Base-by-base conservation (phyloP, 1,139 yeast genomes). In the Suhomyces kunorum region DNA sequence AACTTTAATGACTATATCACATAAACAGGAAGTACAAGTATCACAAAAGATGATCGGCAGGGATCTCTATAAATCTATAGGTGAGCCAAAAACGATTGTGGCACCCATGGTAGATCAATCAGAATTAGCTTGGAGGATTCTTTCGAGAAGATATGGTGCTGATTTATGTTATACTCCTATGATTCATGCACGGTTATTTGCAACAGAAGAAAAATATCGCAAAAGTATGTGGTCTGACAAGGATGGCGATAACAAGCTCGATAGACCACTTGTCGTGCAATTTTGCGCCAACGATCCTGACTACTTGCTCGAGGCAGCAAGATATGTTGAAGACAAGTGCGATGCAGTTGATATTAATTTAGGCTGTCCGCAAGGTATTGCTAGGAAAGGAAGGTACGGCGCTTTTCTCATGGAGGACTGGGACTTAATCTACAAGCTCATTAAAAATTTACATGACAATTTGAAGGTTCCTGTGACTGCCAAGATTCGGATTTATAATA, bases 101-200 rank as follows among this genome's bases (percentile, higher is more conserved):
- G 98, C 98, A 1, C 99, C 99, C 1, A 92, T 94, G 98, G 99
- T 94, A 9, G 98, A 94, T 61, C 98, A 89, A 52, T 82, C 92
- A 3, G 98, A 94, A 56, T 73, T 92, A 22, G 98, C 96, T 1
- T 94, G 98, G 98, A 76, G 99, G 51, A 76, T 88, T 13, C 66
- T 94, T 14, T 87, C 96, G 2, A 74, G 98, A 45, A 73, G 78
- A 48, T 84, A 90, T 56, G 99, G 98, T 1, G 98, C 98, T 0
- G 87, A 90, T 5, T 68, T 94, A 29, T 88, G 97, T 55, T 94
- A 90, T 55, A 87, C 98, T 0, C 98, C 99, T 2, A 94, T 94
- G 99, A 78, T 85, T 51, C 98, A 94, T 62, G 96, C 98, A 4
- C 74, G 90, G 38, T 67, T 89, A 28, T 94, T 94, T 66, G 94